phyloP scores from a whole-genome alignment of 2,329 filamentous ascomycete species.

The Whalleya microplaca region DNA sequence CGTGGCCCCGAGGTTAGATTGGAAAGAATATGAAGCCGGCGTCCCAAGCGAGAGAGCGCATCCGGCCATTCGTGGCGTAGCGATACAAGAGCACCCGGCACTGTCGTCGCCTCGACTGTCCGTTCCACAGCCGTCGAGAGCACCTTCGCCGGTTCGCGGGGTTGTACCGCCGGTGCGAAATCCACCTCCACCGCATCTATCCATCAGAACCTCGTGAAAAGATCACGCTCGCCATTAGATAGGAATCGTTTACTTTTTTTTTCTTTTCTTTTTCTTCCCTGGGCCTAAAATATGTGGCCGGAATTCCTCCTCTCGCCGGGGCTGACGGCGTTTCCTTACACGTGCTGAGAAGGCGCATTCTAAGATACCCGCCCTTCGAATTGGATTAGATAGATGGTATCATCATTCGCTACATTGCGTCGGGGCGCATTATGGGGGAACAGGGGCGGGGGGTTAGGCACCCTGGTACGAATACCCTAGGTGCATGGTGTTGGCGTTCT shows the following conservation, averaged over 20 bases:
- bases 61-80: constrained; percentile 23
- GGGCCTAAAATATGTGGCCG: too few relatives aligned
- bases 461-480: background rate
- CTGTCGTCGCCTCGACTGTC: constrained; percentile 26
- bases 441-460: background rate
- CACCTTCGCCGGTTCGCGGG: constrained; percentile 19
- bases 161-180: background rate
- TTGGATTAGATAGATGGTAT: background rate
- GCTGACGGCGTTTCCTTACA: background rate
- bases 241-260: background rate
- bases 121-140: constrained; percentile 23
- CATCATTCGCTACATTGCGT: background rate
- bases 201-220: constrained; percentile 1
- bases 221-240: background rate
- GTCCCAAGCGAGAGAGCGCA: constrained; percentile 34
- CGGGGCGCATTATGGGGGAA: background rate
- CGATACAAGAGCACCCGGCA: constrained; percentile 31
- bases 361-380: background rate
- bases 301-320: background rate
- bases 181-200: constrained; percentile 11
- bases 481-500: background rate
- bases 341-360: background rate
- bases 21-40: constrained; percentile 46
- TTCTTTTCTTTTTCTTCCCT: too few relatives aligned
- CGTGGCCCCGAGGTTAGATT: constrained; percentile 37